Evolutionary conservation across 2,329 filamentous ascomycete species (phyloP), one percentile per base, ranked within the genome.

Genomic region (Cylindrodendrum hubeiense): DNA sequence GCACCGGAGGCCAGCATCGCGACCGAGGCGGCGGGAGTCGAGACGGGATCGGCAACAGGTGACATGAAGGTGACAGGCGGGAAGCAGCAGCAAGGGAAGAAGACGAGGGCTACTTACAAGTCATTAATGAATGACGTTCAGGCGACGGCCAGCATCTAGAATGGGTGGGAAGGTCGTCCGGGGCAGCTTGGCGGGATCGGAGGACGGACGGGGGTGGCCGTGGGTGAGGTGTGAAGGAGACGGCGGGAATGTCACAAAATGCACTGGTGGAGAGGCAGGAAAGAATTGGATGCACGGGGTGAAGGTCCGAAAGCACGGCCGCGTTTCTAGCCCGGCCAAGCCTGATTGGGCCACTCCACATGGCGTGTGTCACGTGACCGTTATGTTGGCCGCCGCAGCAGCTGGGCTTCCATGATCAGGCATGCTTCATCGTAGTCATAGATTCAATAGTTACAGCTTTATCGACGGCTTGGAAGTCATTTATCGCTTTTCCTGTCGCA

Each of bases 91-190:
- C 68, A 71, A 55, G 71, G 69, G 71, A 71, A 73, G 69, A 74
- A 71, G 66, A 56, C 64, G 51, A 71, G 68, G 68, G 70, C 63
- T 66, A 86, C 84, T 83, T 80, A 86, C 84, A 81, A 83, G 79
- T 84, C 82, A 86, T 85, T 77, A 82, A 84, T 77, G 73, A 77
- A 81, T 75, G 76, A 76, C 76, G 74, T 72, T 75, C 77, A 81
- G 78, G 78, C 77, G 80, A 75, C 76, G 73, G 64, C 62, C 55
- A 63, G 66, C 71, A 75, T 75, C 57, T 70, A 68, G 66, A 71
- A 63, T 60, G 62, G 67, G 64, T 68, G 61, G 66, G 67, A 70
- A 68, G 67, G 59, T 67, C 63, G 68, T 71, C 67, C 63, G 71
- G 63, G 64, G 46, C 63, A 61, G 64, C 70, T 72, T 71, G 73